Evolutionary conservation across 768 basidiomycete genomes (phyloP), one percentile per base, ranked within the genome.

Genomic region (Xanthoconium purpureum): DNA sequence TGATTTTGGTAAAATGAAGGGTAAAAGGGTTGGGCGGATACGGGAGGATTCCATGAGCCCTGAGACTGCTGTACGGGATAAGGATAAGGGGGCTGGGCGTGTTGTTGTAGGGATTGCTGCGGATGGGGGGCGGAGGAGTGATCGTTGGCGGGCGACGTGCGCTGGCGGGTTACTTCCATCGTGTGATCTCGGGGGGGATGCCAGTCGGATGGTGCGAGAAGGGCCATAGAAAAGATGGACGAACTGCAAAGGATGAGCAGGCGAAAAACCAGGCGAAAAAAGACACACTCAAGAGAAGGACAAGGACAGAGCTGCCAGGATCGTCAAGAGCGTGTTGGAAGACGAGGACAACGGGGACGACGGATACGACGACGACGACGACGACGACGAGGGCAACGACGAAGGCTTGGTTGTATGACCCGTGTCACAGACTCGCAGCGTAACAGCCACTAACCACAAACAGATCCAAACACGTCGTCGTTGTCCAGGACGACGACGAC

Each of bases 141-240:
- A 66, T 87, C 84, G 69, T 80, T 84, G 48, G 81, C 74, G 52
- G 85, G 83, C 9, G 84, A 82, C 45, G 83, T 78, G 61, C 82
- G 84, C 68, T 84, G 84, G 58, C 82, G 81, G 51, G 81, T 73
- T 54, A 77, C 66, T 75, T 87, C 84, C 85, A 87, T 88, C 63
- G 78, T 68, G 63, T 74, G 73, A 74, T 87, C 83, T 80, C 80
- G 80, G 68, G 80, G 78, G 63, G 78, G 80, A 63, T 81, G 81
- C 88, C 88, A 89, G 78, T 89, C 87, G 76, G 82, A 79, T 70
- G 84, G 79, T 61, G 83, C 86, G 76, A 89, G 84, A 78, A 88
- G 81, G 75, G 88, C 88, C 88, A 90, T 89, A 79, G 78, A 82
- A 57, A 33, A 51, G 39, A 38, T 6, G 15, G 37, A 17, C 24